Evolutionary conservation across 306 rosid genomes (phyloP).

Genomic region (Dalbergia cultrata): DNA sequence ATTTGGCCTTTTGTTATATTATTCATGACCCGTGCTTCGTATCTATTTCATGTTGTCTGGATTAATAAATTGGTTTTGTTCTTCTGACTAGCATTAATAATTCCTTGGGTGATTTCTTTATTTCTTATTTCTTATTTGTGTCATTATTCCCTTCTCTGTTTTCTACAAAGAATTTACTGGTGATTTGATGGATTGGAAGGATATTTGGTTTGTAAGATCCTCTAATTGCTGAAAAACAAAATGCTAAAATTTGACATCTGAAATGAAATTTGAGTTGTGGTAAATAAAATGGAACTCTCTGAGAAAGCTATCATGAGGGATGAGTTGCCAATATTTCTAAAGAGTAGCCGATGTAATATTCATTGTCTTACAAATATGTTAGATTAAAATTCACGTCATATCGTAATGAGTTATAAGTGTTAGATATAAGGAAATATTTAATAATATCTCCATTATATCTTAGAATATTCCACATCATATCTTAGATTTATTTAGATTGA

Average conservation of each 20-base stretch:
- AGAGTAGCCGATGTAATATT: conserved; percentile 13
- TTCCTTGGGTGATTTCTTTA: background rate
- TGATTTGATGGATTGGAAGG: conserved; percentile 12
- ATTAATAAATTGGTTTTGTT: conserved; percentile 22
- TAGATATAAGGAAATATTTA: no score
- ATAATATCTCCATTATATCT: no score
- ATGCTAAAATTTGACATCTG: conserved; percentile 24
- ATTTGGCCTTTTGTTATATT: conserved; percentile 19
- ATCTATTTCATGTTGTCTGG: conserved; percentile 13
- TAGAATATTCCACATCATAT: no score
- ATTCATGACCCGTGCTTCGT: conserved; percentile 21
- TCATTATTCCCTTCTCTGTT: background rate
- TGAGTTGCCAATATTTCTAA: conserved; percentile 16
- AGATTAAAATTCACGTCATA: conserved; percentile 10
- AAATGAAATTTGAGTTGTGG: conserved; percentile 6
- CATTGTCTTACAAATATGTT: background rate
- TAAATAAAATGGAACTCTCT: conserved; percentile 1
- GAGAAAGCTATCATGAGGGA: conserved; percentile 16
- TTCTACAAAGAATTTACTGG: background rate
- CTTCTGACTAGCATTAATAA: conserved; percentile 16
- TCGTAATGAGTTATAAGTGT: no score
- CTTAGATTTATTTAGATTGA: no score
- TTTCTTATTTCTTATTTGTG: conserved; percentile 29
- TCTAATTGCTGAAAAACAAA: background rate
- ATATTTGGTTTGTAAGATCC: background rate